Evolutionary conservation across 2,329 filamentous ascomycete genomes (phyloP), one percentile per base, ranked within the genome.

Genomic region (Cadophora sp.): DNA sequence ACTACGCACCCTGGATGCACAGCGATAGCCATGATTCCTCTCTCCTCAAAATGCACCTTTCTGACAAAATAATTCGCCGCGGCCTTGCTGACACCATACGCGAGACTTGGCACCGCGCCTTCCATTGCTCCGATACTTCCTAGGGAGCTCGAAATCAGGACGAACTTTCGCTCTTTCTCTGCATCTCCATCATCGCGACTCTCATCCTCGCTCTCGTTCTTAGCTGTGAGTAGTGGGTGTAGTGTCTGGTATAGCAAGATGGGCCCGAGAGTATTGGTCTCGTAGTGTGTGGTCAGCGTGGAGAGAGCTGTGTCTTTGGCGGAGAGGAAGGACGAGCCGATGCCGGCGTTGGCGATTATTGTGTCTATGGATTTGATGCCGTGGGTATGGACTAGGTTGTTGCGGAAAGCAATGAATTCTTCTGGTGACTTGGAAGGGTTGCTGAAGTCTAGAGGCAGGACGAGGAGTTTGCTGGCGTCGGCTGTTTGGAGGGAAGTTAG

Each of bases 321-420:
- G 11, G 66, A 31, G 0, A 77, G 75, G 62, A 74, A 83, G 5
- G 69, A 55, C 1, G 75, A 71, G 2, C 75, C 76, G 3, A 82
- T 78, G 11, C 81, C 85, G 0, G 85, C 84, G 71, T 87, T 87
- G 37, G 83, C 81, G 62, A 88, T 81, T 2, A 87, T 77, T 11
- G 84, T 74, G 69, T 88, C 82, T 1, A 87, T 73, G 34, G 79
- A 74, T 6, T 74, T 71, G 64, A 87, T 81, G 1, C 77, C 78
- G 22, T 70, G 26, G 0, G 24, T 7, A 4, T 55, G 6, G 8
- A 3, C 11, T 11, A 69, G 61, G 1, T 24, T 61, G 1, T 26
- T 29, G 1, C 40, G 6, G 56, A 56, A 78, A 65, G 40, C 4
- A 62, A 40, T 0, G 72, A 71, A 2, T 79, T 71, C 2, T 73